These are phyloP conservation scores for Pulicaria dysenterica DNA, from an alignment of 129 eudicot genomes.

Conservation along the genomic window DNA sequence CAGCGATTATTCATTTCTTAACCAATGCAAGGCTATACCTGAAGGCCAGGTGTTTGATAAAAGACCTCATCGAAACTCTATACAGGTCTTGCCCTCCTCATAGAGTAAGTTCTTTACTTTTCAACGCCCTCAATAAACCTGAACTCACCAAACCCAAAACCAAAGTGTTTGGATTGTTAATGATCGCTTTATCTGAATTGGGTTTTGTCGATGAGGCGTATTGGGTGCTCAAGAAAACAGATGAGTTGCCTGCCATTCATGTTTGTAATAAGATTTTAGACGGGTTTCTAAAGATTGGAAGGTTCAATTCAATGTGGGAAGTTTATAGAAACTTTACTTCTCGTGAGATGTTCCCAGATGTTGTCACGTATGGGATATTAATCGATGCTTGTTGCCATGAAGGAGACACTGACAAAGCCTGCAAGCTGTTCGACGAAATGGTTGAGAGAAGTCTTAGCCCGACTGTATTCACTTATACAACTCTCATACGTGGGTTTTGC, in stretches of 20 bases:
- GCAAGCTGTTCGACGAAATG: slow-evolving; percentile 67
- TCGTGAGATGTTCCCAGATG: slow-evolving; percentile 41
- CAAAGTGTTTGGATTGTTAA: slow-evolving; percentile 71
- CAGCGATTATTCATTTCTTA: slow-evolving; percentile 53
- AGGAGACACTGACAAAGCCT: slow-evolving; percentile 51
- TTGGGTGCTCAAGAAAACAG: slow-evolving; percentile 69
- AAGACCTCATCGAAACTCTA: slow-evolving; percentile 64
- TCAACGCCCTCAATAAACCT: slow-evolving; percentile 47
- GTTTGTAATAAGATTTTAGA: slow-evolving; percentile 66
- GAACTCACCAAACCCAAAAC: slow-evolving; percentile 28
- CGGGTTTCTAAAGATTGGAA: slow-evolving; percentile 57
- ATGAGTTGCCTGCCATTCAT: slow-evolving; percentile 59
- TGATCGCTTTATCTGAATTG: slow-evolving; percentile 58
- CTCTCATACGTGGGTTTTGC: slow-evolving; percentile 69
- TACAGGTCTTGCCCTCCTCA: slow-evolving; percentile 44
- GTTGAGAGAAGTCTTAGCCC: slow-evolving; percentile 53
- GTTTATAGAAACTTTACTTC: slow-evolving; percentile 44
- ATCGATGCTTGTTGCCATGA: slow-evolving; percentile 61
- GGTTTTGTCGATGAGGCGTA: slow-evolving; percentile 70
- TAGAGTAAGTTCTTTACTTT: slow-evolving; percentile 49
- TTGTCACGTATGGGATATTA: slow-evolving; percentile 71
- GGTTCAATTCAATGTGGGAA: slow-evolving; percentile 61
- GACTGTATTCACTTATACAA: slow-evolving; percentile 67
- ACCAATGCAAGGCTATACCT: slow-evolving; percentile 54
- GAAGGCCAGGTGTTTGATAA: slow-evolving; percentile 86